phyloP scores from a whole-genome alignment of 2,329 filamentous ascomycete genomes.

The Ceratocystis alfenasii region DNA sequence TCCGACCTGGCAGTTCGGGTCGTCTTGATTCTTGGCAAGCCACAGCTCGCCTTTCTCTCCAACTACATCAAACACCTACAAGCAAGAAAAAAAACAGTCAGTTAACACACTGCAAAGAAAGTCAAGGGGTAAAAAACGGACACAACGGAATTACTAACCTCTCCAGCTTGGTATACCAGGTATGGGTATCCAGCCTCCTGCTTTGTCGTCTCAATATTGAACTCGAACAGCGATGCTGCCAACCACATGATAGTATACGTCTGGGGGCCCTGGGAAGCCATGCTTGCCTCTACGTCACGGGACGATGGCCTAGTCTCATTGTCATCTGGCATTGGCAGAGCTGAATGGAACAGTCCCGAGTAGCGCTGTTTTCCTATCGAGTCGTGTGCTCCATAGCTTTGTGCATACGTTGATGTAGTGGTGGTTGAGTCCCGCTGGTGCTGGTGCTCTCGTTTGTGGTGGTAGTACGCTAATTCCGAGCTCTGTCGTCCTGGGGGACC shows the following conservation, averaged over 20 bases:
- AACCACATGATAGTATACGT: constrained; percentile 73
- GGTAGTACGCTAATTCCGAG: constrained; percentile 38
- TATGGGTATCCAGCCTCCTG: constrained; percentile 93
- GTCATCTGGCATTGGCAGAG: constrained; percentile 65
- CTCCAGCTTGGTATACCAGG: constrained; percentile 85
- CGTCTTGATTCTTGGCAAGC: constrained; percentile 96
- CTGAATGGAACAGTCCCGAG: constrained; percentile 75
- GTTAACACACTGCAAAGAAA: constrained; percentile 1
- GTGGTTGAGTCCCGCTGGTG: constrained; percentile 39
- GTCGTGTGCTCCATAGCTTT: constrained; percentile 27
- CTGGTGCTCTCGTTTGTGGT: constrained; percentile 20
- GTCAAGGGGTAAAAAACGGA: not conserved
- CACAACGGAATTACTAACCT: constrained; percentile 43
- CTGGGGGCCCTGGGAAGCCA: constrained; percentile 5
- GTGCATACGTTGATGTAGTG: constrained; percentile 38
- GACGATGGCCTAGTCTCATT: constrained; percentile 38
- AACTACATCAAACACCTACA: constrained; percentile 74
- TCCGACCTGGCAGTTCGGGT: constrained; percentile 62
- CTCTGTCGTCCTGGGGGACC: constrained; percentile 37
- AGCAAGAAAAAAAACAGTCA: not conserved
- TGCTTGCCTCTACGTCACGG: not conserved
- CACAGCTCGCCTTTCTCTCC: constrained; percentile 95
- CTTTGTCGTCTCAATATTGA: constrained; percentile 87
- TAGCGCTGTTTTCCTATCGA: constrained; percentile 31
- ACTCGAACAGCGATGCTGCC: constrained; percentile 88